Evolutionary conservation across 2,329 filamentous ascomycete species (phyloP), one percentile per base, ranked within the genome.

Genomic region (Ilyonectria sp.): DNA sequence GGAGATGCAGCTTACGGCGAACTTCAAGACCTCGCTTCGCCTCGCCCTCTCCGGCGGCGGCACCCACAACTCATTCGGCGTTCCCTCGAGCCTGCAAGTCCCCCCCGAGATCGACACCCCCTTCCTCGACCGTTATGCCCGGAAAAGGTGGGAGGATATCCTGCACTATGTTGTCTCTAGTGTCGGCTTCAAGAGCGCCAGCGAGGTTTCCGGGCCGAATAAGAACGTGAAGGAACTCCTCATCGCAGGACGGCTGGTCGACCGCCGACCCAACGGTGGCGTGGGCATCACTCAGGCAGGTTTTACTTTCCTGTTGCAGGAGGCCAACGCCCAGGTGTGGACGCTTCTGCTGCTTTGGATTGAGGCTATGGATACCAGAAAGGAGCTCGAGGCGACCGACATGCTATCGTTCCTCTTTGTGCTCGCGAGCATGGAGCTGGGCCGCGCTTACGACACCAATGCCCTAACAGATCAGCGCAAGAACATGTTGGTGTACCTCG

Each of bases 291-390:
- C 96, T 0, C 92, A 97, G 78, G 91, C 93, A 3, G 96, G 96
- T 8, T 99, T 99, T 79, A 95, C 94, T 0, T 99, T 99, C 77
- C 86, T 99, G 63, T 86, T 99, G 9, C 95, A 98, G 76, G 95
- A 98, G 77, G 92, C 95, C 66, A 98, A 98, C 79, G 94, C 95
- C 0, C 96, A 99, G 80, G 94, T 99, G 40, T 99, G 96, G 96
- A 96, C 94, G 29, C 86, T 99, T 53, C 86, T 99, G 40, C 92
- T 99, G 33, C 91, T 98, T 35, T 99, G 97, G 86, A 90, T 99
- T 57, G 93, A 97, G 73, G 93, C 94, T 68, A 92, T 93, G 50
- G 92, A 94, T 74, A 82, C 79, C 15, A 79, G 81, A 56, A 79
- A 80, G 50, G 77, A 86, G 76, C 92, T 97, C 86, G 94, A 97